Base-by-base conservation (phyloP, 2,329 filamentous ascomycete species). In the Cladosporium sp. region DNA sequence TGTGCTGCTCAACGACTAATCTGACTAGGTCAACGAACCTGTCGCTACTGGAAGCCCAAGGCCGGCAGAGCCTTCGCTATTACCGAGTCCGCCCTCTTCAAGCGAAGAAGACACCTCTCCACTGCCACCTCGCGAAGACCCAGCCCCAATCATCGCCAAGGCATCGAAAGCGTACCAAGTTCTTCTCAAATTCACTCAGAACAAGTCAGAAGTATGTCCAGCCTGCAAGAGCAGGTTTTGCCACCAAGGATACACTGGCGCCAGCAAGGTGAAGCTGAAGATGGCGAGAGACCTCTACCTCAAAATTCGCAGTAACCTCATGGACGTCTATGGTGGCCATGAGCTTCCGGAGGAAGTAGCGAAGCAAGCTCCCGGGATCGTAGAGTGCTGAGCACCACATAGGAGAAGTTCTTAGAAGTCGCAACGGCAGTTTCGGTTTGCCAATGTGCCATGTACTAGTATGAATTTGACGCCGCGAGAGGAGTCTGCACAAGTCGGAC, bases 71-170 rank as follows among this genome's bases (percentile, higher is more conserved):
- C 35, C 15, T 2, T 22, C 13, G 4, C 44, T 35, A n/a, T 20
- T 40, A 28, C 56, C 37, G 10, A 45, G 37, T 15, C 34, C 28
- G 10, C 40, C 45, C 6, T 32, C 25, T 20, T 48, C 45, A 9
- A 22, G 45, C 20, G 82, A 48, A 20, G 19, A 45, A 22, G 39
- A 45, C n/a, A 12, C 25, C 22, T 13, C 32, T 9, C 36, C 60
- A 32, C 13, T 34, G 25, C 48, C 36, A 36, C 58, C 64, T 44
- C 47, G 35, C 17, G 10, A 24, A 44, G 50, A 50, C 24, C n/a
- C 28, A 10, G 25, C 6, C 22, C 19, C 39, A 9, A n/a, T 44
- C 36, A 22, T 37, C 49, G 28, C 55, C n/a, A 61, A 60, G 22
- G 47, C 53, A 6, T 58, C 53, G 10, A 51, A 57, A 24, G 25